Percentiles rank a stretch among this genome's conserved stretches.
phyloP scores from a whole-genome alignment of 805 yeast genomes.

The Candida chilensis region DNA sequence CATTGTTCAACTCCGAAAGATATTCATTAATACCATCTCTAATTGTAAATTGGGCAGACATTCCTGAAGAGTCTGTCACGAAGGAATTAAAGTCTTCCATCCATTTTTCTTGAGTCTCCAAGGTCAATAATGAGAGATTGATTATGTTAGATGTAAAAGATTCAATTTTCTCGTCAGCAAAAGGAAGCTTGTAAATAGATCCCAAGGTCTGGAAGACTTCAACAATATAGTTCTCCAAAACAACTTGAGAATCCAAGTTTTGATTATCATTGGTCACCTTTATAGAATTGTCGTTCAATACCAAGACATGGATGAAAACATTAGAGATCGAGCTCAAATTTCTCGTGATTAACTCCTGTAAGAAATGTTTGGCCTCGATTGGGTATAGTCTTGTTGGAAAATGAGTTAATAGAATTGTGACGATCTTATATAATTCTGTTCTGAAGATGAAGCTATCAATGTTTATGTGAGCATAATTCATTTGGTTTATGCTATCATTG shows the following conservation, averaged over 20 bases:
- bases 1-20: constrained; percentile 35
- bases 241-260: constrained; percentile 7
- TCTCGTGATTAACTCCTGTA: neutral
- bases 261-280: neutral
- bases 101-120: constrained; percentile 37
- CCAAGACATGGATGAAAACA: neutral
- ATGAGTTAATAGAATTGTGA: constrained; percentile 8
- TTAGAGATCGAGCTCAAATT: neutral
- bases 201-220: constrained; percentile 23
- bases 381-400: neutral
- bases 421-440: constrained; percentile 14
- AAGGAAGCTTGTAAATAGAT: constrained; percentile 10
- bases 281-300: neutral
- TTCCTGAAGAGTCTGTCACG: constrained; percentile 68
- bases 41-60: constrained; percentile 42
- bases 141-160: constrained; percentile 18
- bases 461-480: constrained; percentile 3
- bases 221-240: constrained; percentile 12
- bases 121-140: constrained; percentile 29
- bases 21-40: constrained; percentile 58
- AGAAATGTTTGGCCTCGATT: neutral
- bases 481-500: constrained; percentile 5
- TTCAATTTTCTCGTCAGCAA: constrained; percentile 10
- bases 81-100: constrained; percentile 55
- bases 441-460: constrained; percentile 11